Evolutionary conservation across 2,329 filamentous ascomycete species (phyloP).

Genomic region (Rasamsonia emersonii): DNA sequence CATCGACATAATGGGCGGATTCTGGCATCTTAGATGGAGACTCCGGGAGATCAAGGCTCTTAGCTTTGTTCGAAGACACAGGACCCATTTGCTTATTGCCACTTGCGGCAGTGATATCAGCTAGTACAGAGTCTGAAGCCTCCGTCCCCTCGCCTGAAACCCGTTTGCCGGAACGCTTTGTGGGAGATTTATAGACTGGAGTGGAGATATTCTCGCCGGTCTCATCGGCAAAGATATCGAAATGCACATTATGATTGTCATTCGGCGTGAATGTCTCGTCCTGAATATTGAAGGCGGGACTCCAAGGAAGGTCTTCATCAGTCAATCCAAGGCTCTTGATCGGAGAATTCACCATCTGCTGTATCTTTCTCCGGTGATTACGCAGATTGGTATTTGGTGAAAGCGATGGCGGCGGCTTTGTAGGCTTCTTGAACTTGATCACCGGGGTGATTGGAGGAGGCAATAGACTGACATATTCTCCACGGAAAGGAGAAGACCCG

Average conservation of each 20-base stretch:
- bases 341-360: constrained; percentile 72
- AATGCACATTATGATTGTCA: constrained; percentile 39
- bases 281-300: constrained; percentile 44
- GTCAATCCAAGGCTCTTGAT: constrained; percentile 38
- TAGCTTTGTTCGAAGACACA: constrained; percentile 26
- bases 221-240: constrained; percentile 48
- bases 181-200: constrained; percentile 42
- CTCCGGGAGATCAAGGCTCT: constrained; percentile 24
- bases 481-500: constrained; percentile 63
- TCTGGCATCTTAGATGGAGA: constrained; percentile 32
- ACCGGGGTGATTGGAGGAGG: constrained; percentile 73
- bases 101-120: constrained; percentile 31
- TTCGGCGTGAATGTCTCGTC: constrained; percentile 34
- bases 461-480: constrained; percentile 50
- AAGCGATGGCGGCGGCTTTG: constrained; percentile 61
- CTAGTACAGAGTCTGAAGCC: constrained; percentile 32
- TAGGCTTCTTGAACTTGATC: constrained; percentile 66
- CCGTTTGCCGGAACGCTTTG: constrained; percentile 46
- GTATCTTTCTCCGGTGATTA: constrained; percentile 76
- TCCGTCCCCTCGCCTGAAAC: constrained; percentile 27
- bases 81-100: constrained; percentile 27
- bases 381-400: constrained; percentile 90
- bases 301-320: constrained; percentile 36
- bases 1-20: constrained; percentile 23
- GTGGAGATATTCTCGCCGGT: constrained; percentile 29